Base-by-base conservation (phyloP, 306 rosid species). In the Rosa lucieae region DNA sequence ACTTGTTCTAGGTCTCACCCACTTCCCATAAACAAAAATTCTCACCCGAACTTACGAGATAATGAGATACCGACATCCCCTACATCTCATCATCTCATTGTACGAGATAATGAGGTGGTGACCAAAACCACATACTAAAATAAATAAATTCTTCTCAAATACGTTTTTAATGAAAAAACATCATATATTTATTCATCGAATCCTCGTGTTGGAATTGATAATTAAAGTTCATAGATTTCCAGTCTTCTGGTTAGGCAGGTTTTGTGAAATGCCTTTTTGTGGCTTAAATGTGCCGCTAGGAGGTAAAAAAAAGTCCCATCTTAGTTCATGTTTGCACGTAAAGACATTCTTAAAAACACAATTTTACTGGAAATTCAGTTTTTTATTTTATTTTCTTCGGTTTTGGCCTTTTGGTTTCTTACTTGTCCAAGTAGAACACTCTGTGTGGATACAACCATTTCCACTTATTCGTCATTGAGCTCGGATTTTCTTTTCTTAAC, bases 321-420 rank as follows among this genome's bases (percentile, higher is more conserved):
- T 0, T 17, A 15, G 21, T 68, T 58, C 51, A 76, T 48, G 65
- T 51, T 55, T 20, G 53, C 81, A 70, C 77, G 48, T 39, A 44
- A 61, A 49, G 32, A 21, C 1, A 77, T 67, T 20, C 18, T 17
- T 26, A 62, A 12, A 53, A n/a, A 40, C 40, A 26, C 49, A 70
- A 26, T 40, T 37, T 70, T 9, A 76, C 42, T 29, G 26, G 48
- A 8, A 15, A 43, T 52, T 52, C 21, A 9, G 46, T 43, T 43
- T 43, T 43, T 8, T 1, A 5, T 15, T 1, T 4, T 5, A 15
- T 53, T 15, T 15, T 9, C 18, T 29, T 48, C 18, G 48, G 2
- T 18, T 67, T 67, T 8, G 7, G 29, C 6, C 39, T 32, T 63
- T 63, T 5, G 9, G n/a, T 59, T 21, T 26, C 35, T 59, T 59